Conservation (phyloP, 805 yeast genomes). For the Jamesozyma piceae region DNA sequence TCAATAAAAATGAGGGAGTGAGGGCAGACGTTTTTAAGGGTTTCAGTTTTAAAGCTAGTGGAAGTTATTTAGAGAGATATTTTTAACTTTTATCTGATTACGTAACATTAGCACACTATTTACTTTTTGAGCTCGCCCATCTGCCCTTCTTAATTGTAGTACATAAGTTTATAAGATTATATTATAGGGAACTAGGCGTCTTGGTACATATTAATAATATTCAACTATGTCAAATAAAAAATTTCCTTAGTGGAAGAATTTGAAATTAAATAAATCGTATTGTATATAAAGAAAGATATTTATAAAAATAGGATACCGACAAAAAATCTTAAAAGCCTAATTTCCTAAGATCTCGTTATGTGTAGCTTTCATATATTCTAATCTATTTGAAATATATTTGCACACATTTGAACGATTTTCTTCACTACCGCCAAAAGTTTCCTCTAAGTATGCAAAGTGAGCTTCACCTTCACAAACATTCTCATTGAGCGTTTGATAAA, state of each 20-base stretch:
- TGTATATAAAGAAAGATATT: too few species aligned
- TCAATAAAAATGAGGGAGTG: neutral
- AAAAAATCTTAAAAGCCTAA: too few species aligned
- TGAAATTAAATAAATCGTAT: too few species aligned
- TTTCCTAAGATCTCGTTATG: slow-evolving; percentile 21
- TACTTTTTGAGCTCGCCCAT: too few species aligned
- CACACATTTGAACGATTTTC: slow-evolving; percentile 15
- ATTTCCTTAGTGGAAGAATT: too few species aligned
- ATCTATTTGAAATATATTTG: slow-evolving; percentile 17
- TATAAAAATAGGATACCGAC: too few species aligned
- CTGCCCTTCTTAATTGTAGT: too few species aligned
- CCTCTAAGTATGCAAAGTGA: slow-evolving; percentile 16
- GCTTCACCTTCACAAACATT: slow-evolving; percentile 5
- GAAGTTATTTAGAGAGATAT: slow-evolving; percentile 29
- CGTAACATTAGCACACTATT: too few species aligned
- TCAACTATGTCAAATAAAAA: too few species aligned
- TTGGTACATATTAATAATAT: too few species aligned
- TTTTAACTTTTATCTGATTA: slow-evolving; percentile 15
- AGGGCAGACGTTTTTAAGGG: slow-evolving; percentile 28
- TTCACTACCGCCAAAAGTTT: slow-evolving; percentile 8
- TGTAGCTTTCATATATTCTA: slow-evolving; percentile 12
- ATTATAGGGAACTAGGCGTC: too few species aligned
- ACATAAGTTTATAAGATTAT: too few species aligned
- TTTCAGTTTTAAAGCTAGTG: slow-evolving; percentile 31
- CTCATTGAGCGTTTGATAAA: slow-evolving; percentile 3